Percentiles rank a stretch among this genome's conserved stretches.
phyloP scores from a whole-genome alignment of 1,284 basidiomycete genomes.

The Marasmius sp. region DNA sequence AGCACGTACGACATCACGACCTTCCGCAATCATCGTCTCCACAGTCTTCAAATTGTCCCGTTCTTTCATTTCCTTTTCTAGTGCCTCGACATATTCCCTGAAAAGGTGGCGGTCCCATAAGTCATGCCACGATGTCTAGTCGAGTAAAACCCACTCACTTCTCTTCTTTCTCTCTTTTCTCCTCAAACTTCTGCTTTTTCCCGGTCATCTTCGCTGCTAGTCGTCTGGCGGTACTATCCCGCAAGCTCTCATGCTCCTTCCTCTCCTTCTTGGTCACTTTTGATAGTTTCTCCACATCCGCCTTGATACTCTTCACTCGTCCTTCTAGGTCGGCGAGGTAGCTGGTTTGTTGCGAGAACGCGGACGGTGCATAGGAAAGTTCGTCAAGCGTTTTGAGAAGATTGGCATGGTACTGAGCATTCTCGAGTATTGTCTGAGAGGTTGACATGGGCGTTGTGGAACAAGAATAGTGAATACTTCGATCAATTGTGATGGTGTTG shows the following conservation, averaged over 20 bases:
- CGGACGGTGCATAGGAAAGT: conserved; percentile 39
- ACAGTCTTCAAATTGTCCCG: conserved; percentile 30
- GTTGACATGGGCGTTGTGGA: conserved; percentile 22
- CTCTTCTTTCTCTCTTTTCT: conserved; percentile 42
- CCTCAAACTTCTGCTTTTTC: conserved; percentile 38
- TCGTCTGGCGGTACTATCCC: conserved; percentile 36
- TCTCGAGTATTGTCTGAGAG: conserved; percentile 33
- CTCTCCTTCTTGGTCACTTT: conserved; percentile 41
- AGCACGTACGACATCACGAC: conserved; percentile 30
- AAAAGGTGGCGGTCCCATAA: not conserved
- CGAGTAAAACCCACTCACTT: conserved; percentile 23
- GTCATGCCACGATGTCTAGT: not conserved
- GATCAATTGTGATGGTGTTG: too few relatives aligned
- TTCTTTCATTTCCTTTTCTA: conserved; percentile 39
- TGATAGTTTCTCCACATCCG: conserved; percentile 27
- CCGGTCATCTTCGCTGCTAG: conserved; percentile 38
- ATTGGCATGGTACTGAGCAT: conserved; percentile 35
- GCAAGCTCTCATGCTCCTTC: conserved; percentile 37
- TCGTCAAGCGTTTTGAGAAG: conserved; percentile 32
- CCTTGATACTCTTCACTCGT: conserved; percentile 22
- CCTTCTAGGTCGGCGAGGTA: conserved; percentile 34
- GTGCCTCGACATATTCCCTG: conserved; percentile 44
- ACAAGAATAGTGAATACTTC: too few relatives aligned
- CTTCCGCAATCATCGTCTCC: conserved; percentile 32
- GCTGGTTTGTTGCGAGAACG: conserved; percentile 31